phyloP scores from a whole-genome alignment of 2,329 filamentous ascomycete species.

The Fusarium verticillioides region DNA sequence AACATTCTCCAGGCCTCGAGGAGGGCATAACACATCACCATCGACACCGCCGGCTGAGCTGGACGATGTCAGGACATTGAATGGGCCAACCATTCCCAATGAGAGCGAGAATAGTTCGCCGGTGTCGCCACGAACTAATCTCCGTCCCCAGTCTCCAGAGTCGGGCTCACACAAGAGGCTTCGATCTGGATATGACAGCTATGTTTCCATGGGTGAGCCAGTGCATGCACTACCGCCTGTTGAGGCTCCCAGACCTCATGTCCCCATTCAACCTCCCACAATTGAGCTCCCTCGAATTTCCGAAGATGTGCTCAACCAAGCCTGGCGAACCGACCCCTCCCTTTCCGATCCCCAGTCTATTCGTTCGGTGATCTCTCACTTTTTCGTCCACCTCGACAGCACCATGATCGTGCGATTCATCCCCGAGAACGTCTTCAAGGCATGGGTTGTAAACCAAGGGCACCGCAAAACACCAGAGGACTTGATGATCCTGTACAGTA shows the following conservation, averaged over 20 bases:
- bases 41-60: conserved; percentile 63
- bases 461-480: conserved; percentile 55
- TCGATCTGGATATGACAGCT: conserved; percentile 60
- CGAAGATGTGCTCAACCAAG: conserved; percentile 59
- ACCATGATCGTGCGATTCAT: conserved; percentile 56
- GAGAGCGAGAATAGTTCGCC: conserved; percentile 60
- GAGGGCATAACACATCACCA: conserved; percentile 67
- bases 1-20: conserved; percentile 60
- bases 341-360: conserved; percentile 56
- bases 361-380: conserved; percentile 53
- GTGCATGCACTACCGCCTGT: conserved; percentile 45
- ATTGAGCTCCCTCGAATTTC: conserved; percentile 60
- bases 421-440: conserved; percentile 53
- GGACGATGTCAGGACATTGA: conserved; percentile 56
- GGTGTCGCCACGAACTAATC: conserved; percentile 58
- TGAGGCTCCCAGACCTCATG: conserved; percentile 52
- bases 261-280: conserved; percentile 50
- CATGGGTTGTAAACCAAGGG: conserved; percentile 51
- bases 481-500: conserved; percentile 59
- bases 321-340: conserved; percentile 64
- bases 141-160: conserved; percentile 49
- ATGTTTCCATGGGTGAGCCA: conserved; percentile 51
- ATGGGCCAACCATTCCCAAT: conserved; percentile 48
- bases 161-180: conserved; percentile 60
- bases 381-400: conserved; percentile 56